Evolutionary conservation across 345 rosid genomes (phyloP).

Genomic region (Turnera subulata): DNA sequence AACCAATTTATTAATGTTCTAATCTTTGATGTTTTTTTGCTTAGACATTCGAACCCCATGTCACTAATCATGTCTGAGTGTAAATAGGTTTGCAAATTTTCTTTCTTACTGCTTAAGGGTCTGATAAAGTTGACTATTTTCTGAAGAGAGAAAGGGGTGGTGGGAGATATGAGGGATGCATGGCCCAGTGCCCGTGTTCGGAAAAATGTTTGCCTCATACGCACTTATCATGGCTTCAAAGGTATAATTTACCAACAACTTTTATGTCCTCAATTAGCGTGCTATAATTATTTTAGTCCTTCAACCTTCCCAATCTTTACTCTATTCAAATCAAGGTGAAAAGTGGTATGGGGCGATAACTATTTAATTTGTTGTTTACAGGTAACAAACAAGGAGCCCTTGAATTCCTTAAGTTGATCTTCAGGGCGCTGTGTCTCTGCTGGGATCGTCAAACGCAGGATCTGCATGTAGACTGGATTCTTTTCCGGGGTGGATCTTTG

Average conservation of each 20-base stretch:
- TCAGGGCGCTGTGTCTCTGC: slow-evolving; percentile 92
- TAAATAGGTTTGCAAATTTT: neutral
- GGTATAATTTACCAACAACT: slow-evolving; percentile 37
- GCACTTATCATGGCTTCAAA: slow-evolving; percentile 87
- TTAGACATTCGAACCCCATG: too few species aligned
- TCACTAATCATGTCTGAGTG: too few species aligned
- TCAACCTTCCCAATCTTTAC: too few species aligned
- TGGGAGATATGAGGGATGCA: slow-evolving; percentile 94
- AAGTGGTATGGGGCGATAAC: neutral
- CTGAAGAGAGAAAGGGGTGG: slow-evolving; percentile 85
- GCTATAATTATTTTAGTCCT: too few species aligned
- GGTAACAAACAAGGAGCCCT: slow-evolving; percentile 92
- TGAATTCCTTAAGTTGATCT: slow-evolving; percentile 75
- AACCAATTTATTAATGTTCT: too few species aligned
- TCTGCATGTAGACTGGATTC: slow-evolving; percentile 88
- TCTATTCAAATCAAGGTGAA: neutral
- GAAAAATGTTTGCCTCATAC: slow-evolving; percentile 67
- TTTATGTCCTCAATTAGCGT: too few species aligned
- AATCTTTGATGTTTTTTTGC: too few species aligned
- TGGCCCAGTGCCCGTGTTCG: slow-evolving; percentile 83
- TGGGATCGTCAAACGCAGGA: slow-evolving; percentile 99
- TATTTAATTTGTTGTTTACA: slow-evolving; percentile 17
- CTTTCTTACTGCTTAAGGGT: slow-evolving; percentile 4
- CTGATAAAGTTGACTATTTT: slow-evolving; percentile 12
- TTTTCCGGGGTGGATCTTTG: slow-evolving; percentile 88